Conservation (phyloP, 2,329 filamentous ascomycete species). For the Rhexocercosporidium sp. region DNA sequence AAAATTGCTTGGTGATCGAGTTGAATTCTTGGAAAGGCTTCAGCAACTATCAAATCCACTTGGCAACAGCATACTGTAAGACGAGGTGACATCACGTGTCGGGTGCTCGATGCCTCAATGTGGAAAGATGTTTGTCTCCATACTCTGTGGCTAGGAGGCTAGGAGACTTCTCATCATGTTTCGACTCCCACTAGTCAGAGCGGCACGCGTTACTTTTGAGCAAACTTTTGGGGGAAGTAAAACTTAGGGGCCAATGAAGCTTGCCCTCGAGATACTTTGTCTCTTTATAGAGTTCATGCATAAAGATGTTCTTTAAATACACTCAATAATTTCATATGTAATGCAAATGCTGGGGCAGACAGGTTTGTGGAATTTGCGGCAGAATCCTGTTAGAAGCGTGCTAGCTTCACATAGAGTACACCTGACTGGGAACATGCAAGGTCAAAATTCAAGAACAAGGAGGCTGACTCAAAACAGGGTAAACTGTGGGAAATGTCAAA, state of each 20-base stretch:
- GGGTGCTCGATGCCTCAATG: not conserved
- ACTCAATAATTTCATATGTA: not conserved
- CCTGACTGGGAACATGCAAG: not conserved
- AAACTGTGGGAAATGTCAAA: not conserved
- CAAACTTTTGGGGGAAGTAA: not conserved
- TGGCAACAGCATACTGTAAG: not conserved
- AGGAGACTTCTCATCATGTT: not conserved
- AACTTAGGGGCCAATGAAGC: not conserved
- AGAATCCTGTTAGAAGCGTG: not conserved
- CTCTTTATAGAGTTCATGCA: not conserved
- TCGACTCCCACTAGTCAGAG: not conserved
- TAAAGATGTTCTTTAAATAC: not conserved
- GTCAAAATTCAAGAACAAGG: not conserved
- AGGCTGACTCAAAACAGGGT: slow-evolving; percentile 2
- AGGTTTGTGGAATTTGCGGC: not conserved
- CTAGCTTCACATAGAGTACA: not conserved
- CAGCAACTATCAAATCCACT: not conserved
- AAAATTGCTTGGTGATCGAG: slow-evolving; percentile 5
- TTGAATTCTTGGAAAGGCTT: slow-evolving; percentile 10
- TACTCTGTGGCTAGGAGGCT: too few relatives aligned
- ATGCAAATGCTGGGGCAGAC: not conserved
- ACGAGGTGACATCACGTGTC: not conserved
- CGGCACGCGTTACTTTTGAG: not conserved
- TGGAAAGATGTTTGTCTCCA: not conserved
- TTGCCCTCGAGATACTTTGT: not conserved